These are phyloP conservation scores for Pseudocercospora crystallina DNA, from an alignment of 2,329 filamentous ascomycete genomes.

Conservation along the genomic window DNA sequence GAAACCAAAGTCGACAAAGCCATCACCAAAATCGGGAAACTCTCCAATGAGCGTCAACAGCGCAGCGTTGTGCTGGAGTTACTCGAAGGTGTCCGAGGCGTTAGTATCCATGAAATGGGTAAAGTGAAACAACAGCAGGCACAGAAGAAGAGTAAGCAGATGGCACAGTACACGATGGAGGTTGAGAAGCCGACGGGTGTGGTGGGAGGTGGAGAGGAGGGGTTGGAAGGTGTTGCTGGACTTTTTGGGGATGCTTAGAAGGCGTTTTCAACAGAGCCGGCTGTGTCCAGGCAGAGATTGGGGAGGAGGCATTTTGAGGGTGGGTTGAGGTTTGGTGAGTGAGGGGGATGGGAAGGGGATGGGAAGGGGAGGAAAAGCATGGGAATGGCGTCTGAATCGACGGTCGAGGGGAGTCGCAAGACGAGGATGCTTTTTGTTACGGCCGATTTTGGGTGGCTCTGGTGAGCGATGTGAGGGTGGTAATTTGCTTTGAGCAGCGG, in stretches of 20 bases:
- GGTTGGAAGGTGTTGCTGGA: slow-evolving; percentile 45
- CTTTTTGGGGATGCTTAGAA: slow-evolving; percentile 40
- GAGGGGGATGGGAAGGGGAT: no score
- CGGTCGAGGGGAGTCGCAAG: no score
- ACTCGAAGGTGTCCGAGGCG: slow-evolving; percentile 80
- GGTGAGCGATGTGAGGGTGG: no score
- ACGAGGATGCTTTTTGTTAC: no score
- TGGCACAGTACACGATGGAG: slow-evolving; percentile 37
- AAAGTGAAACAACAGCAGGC: slow-evolving; percentile 60
- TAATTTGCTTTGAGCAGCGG: no score
- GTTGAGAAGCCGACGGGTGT: slow-evolving; percentile 41
- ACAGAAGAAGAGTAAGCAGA: slow-evolving; percentile 30
- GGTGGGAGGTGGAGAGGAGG: slow-evolving; percentile 41
- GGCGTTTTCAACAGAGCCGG: not conserved
- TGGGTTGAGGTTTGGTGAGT: no score
- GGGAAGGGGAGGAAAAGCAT: no score
- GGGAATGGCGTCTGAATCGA: no score
- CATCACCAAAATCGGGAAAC: slow-evolving; percentile 31
- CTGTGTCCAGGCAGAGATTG: no score
- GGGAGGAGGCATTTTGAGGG: no score
- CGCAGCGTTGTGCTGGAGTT: slow-evolving; percentile 79
- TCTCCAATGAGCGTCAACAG: slow-evolving; percentile 66
- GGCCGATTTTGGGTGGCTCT: no score
- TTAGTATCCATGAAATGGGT: slow-evolving; percentile 91
- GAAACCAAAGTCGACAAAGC: slow-evolving; percentile 64